Evolutionary conservation across 257 asterid species (phyloP).

Genomic region (Plantago ovata): DNA sequence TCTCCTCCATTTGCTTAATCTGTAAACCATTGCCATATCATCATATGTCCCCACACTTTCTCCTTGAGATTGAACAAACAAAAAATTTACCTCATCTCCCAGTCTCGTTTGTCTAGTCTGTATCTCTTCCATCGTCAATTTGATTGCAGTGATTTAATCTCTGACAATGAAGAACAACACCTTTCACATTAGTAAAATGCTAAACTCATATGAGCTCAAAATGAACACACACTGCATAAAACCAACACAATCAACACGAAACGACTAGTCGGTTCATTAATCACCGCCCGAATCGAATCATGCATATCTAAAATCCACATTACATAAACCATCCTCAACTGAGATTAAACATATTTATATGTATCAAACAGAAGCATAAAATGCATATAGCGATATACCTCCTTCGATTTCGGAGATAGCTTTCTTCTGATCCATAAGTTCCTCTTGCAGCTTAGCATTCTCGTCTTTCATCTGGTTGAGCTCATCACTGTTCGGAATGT

Average conservation of each 20-base stretch:
- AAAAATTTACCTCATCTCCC: conserved; percentile 53
- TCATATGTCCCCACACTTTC: conserved; percentile 10
- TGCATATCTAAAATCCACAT: neutral
- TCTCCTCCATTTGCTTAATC: conserved; percentile 80
- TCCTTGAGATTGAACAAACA: neutral
- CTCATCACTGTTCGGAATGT: conserved; percentile 82
- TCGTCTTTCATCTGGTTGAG: conserved; percentile 79
- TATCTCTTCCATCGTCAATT: conserved; percentile 83
- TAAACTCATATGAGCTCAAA: neutral
- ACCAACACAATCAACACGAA: neutral
- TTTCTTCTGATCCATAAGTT: conserved; percentile 50
- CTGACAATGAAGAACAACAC: conserved; percentile 34
- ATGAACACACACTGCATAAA: neutral
- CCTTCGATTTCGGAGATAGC: conserved; percentile 62
- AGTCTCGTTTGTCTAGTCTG: conserved; percentile 43
- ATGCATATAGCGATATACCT: conserved; percentile 52
- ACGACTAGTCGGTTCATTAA: neutral
- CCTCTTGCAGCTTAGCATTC: conserved; percentile 66
- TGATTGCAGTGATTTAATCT: conserved; percentile 79
- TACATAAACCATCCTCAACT: neutral
- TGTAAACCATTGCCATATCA: conserved; percentile 24
- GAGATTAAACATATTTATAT: no score
- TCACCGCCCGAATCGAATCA: neutral
- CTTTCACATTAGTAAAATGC: no score
- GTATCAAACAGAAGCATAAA: conserved; percentile 2